Evolutionary conservation across 805 yeast genomes (phyloP).

Genomic region (Schizosaccharomyces osmophilus): DNA sequence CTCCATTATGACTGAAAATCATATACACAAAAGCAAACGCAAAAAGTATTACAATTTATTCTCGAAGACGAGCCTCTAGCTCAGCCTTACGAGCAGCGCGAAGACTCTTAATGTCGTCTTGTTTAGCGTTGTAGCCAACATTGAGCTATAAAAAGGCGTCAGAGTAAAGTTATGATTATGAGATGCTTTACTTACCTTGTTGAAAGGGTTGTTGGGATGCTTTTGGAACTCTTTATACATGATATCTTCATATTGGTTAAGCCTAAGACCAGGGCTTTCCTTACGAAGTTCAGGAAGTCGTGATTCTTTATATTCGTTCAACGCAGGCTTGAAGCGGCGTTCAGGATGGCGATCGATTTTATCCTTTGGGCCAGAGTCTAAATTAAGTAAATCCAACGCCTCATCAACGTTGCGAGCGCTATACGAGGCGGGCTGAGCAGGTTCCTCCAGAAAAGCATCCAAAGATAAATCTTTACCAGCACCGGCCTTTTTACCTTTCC

Average conservation of each 20-base stretch:
- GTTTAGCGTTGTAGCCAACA: conserved; percentile 34
- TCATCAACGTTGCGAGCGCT: conserved; percentile 54
- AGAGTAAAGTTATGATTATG: not conserved
- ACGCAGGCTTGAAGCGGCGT: conserved; percentile 66
- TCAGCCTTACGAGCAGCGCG: conserved; percentile 25
- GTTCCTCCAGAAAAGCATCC: conserved; percentile 36
- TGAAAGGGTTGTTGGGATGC: conserved; percentile 62
- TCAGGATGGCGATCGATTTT: conserved; percentile 64
- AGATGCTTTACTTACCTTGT: conserved; percentile 25
- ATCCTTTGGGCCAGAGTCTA: conserved; percentile 15
- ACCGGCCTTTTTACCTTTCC: conserved; percentile 32
- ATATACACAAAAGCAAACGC: not conserved
- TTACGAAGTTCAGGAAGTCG: conserved; percentile 48
- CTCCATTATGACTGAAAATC: not conserved
- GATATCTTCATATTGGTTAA: conserved; percentile 53
- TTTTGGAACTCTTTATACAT: conserved; percentile 61
- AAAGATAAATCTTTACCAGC: conserved; percentile 34
- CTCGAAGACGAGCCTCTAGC: conserved; percentile 20
- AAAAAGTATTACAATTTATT: not conserved
- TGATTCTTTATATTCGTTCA: conserved; percentile 41
- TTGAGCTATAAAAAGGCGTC: conserved; percentile 6
- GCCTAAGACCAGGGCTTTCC: conserved; percentile 59
- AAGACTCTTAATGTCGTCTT: conserved; percentile 23
- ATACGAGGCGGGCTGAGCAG: conserved; percentile 18
- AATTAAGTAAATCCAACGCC: conserved; percentile 53